These are phyloP conservation scores for Diaporthe citrichinensis DNA, from an alignment of 2,329 filamentous ascomycete genomes.

Conservation along the genomic window DNA sequence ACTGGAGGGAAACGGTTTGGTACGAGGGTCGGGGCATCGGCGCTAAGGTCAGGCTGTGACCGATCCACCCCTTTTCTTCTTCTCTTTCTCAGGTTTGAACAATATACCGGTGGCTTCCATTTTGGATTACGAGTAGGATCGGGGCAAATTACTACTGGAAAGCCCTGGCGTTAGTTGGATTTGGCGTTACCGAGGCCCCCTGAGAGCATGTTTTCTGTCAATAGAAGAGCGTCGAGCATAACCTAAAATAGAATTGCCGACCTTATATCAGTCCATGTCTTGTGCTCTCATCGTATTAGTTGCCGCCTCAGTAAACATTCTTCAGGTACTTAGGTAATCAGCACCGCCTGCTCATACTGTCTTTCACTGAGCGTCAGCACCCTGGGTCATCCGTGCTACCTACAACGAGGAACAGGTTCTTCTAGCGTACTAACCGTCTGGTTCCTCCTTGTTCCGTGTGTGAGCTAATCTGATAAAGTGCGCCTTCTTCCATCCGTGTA, in stretches of 20 bases:
- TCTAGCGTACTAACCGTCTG: too few relatives aligned
- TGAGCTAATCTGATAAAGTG: neutral
- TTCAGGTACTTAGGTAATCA: neutral
- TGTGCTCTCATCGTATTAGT: neutral
- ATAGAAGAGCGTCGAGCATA: neutral
- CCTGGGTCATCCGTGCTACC: neutral
- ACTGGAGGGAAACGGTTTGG: constrained; percentile 81
- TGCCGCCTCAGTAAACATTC: neutral
- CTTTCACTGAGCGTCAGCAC: neutral
- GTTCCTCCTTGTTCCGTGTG: neutral
- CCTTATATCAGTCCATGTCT: neutral
- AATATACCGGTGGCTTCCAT: neutral
- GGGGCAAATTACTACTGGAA: neutral
- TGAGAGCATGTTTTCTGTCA: neutral
- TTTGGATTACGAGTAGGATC: neutral
- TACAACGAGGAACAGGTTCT: neutral
- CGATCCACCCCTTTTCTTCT: constrained; percentile 21
- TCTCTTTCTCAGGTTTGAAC: constrained; percentile 2
- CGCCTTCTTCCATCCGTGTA: neutral
- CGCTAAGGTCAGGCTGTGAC: constrained; percentile 70
- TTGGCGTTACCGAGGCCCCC: neutral
- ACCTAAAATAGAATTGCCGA: neutral
- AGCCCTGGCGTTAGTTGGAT: constrained; percentile 17
- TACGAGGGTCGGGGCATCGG: constrained; percentile 80
- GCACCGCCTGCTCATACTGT: neutral